Evolutionary conservation across 768 basidiomycete species (phyloP), one percentile per base, ranked within the genome.

Genomic region (Trichaptum fuscoviolaceum): DNA sequence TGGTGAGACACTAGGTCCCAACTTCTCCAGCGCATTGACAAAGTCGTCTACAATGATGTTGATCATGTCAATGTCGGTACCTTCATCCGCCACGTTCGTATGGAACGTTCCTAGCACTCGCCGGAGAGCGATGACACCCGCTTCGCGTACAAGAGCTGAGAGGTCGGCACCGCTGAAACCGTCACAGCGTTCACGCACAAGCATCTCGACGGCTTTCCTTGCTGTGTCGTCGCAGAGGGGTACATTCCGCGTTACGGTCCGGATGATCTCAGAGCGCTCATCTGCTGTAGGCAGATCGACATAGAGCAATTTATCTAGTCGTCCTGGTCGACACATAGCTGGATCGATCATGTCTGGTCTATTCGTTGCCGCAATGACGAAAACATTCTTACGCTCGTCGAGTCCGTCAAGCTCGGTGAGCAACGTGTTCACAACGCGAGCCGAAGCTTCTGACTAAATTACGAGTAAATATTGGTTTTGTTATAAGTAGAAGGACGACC

Each of bases 321-420:
- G 86, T 0, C 96, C 95, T 0, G 96, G 96, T n/a, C 95, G 91
- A 64, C 94, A 93, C 95, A 96, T 96, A 7, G 96, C 95, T 0
- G 95, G 96, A 73, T 98, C 95, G 67, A 97, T 95, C 89, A 96
- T 96, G 78, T 98, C 95, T 0, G 95, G 95, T 15, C 95, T 83
- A 76, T 96, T 98, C 34, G 95, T 97, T 8, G 96, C 96, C 0
- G 91, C 95, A 67, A 97, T 93, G 58, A 98, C 95, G 72, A 95
- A 96, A 67, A 97, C 93, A 57, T 85, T 84, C 76, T 92, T 93
- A 35, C 94, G 87, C 1, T 87, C 81, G 67, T 95, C 93, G 26
- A 98, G 88, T 0, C 95, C 95, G 69, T 97, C 95, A 24, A 98
- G 87, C 74, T 97, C 95, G 7, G 95, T 96, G 6, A 97, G 83